phyloP scores from a whole-genome alignment of 768 basidiomycete genomes.

The Symmetrospora coprosmae region DNA sequence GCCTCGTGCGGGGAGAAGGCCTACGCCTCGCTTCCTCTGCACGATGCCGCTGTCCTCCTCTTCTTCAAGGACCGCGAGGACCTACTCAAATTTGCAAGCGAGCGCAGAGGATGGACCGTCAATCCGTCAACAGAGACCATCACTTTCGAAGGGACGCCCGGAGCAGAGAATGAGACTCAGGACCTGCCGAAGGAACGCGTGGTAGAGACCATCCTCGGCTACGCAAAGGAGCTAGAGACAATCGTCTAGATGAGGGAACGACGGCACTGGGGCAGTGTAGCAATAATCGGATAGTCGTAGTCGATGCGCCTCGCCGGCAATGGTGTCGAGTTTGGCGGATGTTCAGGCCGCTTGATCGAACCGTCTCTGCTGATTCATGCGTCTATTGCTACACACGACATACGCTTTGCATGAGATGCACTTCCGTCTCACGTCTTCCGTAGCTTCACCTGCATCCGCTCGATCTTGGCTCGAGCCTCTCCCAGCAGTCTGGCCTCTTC shows the following conservation, averaged over 20 bases:
- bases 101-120: constrained; percentile 39
- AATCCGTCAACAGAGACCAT: constrained; percentile 56
- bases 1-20: constrained; percentile 90
- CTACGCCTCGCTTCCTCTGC: constrained; percentile 75
- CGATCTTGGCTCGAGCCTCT: not conserved
- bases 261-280: too few relatives aligned
- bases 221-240: constrained; percentile 78
- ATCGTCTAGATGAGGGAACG: constrained; percentile 58
- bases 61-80: constrained; percentile 79
- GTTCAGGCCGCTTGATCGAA: not conserved
- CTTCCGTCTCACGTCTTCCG: not conserved
- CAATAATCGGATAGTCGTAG: too few relatives aligned
- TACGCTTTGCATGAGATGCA: not conserved
- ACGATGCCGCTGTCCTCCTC: constrained; percentile 74
- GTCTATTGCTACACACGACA: not conserved
- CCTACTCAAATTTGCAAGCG: constrained; percentile 62
- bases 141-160: constrained; percentile 43
- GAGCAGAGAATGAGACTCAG: constrained; percentile 32
- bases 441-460: not conserved
- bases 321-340: not conserved
- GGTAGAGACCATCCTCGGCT: constrained; percentile 59
- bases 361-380: not conserved
- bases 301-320: too few relatives aligned
- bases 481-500: not conserved
- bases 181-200: constrained; percentile 77